phyloP scores from a whole-genome alignment of 768 basidiomycete species.

The Crucibulum laeve region DNA sequence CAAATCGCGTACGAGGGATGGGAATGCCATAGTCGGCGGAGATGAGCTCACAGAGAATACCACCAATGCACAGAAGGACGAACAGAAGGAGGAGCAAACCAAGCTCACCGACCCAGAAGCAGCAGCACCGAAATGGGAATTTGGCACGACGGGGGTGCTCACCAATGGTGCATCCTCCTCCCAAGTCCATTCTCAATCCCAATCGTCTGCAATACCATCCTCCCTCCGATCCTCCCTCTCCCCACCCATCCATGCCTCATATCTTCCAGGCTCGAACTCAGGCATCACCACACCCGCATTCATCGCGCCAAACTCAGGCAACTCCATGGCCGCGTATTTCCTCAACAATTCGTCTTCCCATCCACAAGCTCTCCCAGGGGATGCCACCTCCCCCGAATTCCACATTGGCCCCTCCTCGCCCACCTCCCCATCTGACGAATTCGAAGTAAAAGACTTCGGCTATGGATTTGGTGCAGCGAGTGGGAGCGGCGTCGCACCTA shows the following conservation, averaged over 20 bases:
- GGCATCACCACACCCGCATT: too few relatives aligned
- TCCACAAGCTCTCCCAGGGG: too few relatives aligned
- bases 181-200: neutral
- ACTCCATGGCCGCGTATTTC: too few relatives aligned
- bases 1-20: too few relatives aligned
- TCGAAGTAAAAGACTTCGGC: constrained; percentile 59
- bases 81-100: too few relatives aligned
- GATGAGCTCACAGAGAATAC: too few relatives aligned
- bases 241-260: too few relatives aligned
- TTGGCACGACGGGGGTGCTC: constrained; percentile 39
- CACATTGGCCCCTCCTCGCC: neutral
- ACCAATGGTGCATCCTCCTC: neutral
- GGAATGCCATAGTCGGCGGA: too few relatives aligned
- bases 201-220: neutral
- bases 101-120: neutral
- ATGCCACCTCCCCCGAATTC: neutral
- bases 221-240: too few relatives aligned
- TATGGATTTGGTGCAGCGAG: constrained; percentile 55
- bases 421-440: constrained; percentile 24
- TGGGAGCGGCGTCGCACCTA: constrained; percentile 27
- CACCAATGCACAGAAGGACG: too few relatives aligned
- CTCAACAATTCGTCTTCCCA: neutral
- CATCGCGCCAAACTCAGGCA: too few relatives aligned
- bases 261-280: too few relatives aligned
- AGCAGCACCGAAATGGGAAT: constrained; percentile 44